Percentiles rank a stretch among this genome's conserved stretches.
Evolutionary conservation across 1,139 yeast genomes (phyloP).

Genomic region (Sugiyamaella pinicola): DNA sequence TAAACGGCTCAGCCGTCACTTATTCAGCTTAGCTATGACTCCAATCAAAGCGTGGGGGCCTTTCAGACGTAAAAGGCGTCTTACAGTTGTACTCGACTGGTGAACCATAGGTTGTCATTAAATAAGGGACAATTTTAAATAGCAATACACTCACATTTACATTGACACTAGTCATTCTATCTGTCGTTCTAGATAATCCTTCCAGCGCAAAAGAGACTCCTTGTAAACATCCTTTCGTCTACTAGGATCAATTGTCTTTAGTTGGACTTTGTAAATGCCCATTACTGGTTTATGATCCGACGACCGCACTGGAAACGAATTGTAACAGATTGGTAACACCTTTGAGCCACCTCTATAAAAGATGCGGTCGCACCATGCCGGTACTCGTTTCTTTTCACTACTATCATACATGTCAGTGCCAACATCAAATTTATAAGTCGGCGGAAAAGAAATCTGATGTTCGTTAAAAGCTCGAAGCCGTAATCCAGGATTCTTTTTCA

Average conservation of each 20-base stretch:
- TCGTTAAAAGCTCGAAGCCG: conserved; percentile 73
- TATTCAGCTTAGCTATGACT: background rate
- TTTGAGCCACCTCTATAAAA: conserved; percentile 57
- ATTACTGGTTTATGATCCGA: conserved; percentile 95
- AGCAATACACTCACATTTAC: too few relatives aligned
- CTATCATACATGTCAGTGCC: conserved; percentile 78
- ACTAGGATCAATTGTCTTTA: conserved; percentile 63
- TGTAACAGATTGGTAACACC: conserved; percentile 34
- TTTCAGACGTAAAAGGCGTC: background rate
- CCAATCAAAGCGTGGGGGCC: background rate
- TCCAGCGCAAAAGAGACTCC: conserved; percentile 40
- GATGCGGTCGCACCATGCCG: conserved; percentile 96
- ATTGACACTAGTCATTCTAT: background rate
- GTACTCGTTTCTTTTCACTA: conserved; percentile 88
- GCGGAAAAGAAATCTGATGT: conserved; percentile 71
- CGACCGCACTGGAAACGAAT: conserved; percentile 48
- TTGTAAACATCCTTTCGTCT: conserved; percentile 54
- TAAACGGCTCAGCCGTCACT: background rate
- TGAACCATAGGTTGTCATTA: conserved; percentile 4
- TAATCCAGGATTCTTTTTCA: conserved; percentile 65
- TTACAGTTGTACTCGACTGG: conserved; percentile 7
- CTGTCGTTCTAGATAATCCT: conserved; percentile 21
- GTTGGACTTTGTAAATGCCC: conserved; percentile 67
- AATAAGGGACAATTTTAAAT: too few relatives aligned
- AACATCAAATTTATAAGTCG: conserved; percentile 91